phyloP scores from a whole-genome alignment of 2,329 filamentous ascomycete species.

The Zymoseptoria ardabiliae region DNA sequence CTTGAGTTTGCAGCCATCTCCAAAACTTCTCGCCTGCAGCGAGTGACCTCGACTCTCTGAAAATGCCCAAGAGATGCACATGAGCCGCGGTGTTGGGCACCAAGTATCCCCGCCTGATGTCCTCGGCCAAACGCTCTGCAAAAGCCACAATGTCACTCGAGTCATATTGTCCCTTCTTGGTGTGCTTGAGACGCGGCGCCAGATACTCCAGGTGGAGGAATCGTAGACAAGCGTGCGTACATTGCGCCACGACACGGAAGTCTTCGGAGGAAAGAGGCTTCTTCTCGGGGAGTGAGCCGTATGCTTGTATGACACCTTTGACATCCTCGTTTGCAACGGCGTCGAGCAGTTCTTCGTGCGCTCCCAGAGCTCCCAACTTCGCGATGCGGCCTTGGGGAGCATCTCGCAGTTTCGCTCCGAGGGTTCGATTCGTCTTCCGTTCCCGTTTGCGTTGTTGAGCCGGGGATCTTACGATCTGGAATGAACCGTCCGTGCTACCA shows the following conservation, averaged over 20 bases:
- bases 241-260: conserved; percentile 11
- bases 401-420: neutral
- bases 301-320: conserved; percentile 15
- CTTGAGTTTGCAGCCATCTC: conserved; percentile 40
- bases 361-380: conserved; percentile 4
- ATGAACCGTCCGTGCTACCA: no score
- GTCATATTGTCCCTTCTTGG: conserved; percentile 8
- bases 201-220: neutral
- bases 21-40: conserved; percentile 35
- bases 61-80: conserved; percentile 42
- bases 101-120: conserved; percentile 32
- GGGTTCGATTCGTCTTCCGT: neutral
- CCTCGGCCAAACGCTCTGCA: conserved; percentile 33
- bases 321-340: conserved; percentile 16
- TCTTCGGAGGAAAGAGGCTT: conserved; percentile 10
- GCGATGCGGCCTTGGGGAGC: neutral
- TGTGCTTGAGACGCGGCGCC: conserved; percentile 4
- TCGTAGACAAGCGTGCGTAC: conserved; percentile 4
- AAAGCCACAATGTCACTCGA: conserved; percentile 23
- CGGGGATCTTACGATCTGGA: neutral
- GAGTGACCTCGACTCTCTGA: conserved; percentile 38
- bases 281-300: conserved; percentile 11
- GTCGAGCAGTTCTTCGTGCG: conserved; percentile 12
- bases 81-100: conserved; percentile 33
- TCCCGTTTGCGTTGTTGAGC: conserved; percentile 10